These are phyloP conservation scores for Tylopilus vinaceipallidus DNA, from an alignment of 768 basidiomycete genomes.

Conservation along the genomic window DNA sequence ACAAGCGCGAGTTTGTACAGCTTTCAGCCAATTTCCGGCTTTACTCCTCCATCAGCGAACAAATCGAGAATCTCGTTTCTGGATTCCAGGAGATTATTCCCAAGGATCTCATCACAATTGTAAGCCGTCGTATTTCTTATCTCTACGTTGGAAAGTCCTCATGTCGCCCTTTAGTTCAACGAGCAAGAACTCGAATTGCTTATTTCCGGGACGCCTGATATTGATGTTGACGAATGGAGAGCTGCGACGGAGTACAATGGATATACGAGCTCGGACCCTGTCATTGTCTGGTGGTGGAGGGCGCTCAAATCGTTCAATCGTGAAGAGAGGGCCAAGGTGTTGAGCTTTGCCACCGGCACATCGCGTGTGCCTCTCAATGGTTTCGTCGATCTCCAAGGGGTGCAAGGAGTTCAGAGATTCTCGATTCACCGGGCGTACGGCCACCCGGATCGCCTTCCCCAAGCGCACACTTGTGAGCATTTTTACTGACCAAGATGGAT, in stretches of 20 bases:
- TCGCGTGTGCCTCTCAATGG: constrained; percentile 93
- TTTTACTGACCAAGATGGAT: background rate
- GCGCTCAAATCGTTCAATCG: constrained; percentile 96
- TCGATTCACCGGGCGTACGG: constrained; percentile 95
- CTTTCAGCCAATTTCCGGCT: constrained; percentile 92
- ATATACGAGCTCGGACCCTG: constrained; percentile 85
- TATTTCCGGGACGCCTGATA: constrained; percentile 97
- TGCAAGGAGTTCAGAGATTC: constrained; percentile 91
- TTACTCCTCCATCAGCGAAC: constrained; percentile 91
- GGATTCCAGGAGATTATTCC: constrained; percentile 99
- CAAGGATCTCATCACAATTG: constrained; percentile 91
- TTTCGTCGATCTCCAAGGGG: constrained; percentile 92
- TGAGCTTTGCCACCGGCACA: constrained; percentile 94
- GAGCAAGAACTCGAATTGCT: constrained; percentile 92
- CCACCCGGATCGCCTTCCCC: constrained; percentile 78
- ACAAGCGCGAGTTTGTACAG: constrained; percentile 95
- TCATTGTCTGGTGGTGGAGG: constrained; percentile 99
- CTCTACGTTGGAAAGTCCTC: background rate
- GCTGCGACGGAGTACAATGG: constrained; percentile 90
- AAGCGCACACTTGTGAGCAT: constrained; percentile 83
- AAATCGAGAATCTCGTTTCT: constrained; percentile 83
- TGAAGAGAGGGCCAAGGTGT: constrained; percentile 93
- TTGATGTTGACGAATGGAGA: constrained; percentile 97
- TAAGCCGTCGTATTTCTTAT: constrained; percentile 37
- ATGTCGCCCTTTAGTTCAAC: constrained; percentile 64